Evolutionary conservation across 1,284 basidiomycete species (phyloP), one percentile per base, ranked within the genome.

Genomic region (Naganishia sp.): DNA sequence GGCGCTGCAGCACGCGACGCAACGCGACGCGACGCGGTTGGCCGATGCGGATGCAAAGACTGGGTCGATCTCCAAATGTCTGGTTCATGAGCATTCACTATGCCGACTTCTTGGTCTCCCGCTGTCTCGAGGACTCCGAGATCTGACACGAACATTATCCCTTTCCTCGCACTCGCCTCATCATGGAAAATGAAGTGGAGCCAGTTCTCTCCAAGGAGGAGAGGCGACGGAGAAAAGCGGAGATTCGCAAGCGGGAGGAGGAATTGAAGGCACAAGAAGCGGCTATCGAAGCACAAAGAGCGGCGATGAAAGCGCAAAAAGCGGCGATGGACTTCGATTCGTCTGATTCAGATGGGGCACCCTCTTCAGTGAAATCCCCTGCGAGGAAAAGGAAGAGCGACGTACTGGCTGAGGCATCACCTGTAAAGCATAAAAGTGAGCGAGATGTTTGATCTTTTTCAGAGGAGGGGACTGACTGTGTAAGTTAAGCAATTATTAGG

Each of bases 391-490:
- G 57, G 18, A 61, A 61, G 57, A 61, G 57, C 13, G 48, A 50
- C 28, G 57, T 61, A 18, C 36, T 61, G 31, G 57, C 57, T 11
- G 57, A 50, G 42, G 57, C 57, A 33, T 61, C 57, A 21, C 57
- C 57, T 52, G 57, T 61, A n/a, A 61, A 61, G 33, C 48, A 42
- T 18, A 61, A 50, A 61, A 23, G 57, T 61, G 50, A 36, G 57
- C 39, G 28, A 28, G 28, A 28, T 28, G 28, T 28, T 5, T 28
- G 5, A 5, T 28, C 15, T 39, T 2, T 36, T 13, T 45, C 36
- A 23, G 13, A 25, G n/a, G 45, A 9, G 1, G 23, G 1, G 18
- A 23, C 48, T 43, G 18, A 42, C n/a, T 10, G 10, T 39, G 45
- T 36, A 50, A 0, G 7, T 52, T 6, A 36, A 61, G 57, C 50